Conservation (phyloP, 345 rosid genomes). For the Ceriops decandra region DNA sequence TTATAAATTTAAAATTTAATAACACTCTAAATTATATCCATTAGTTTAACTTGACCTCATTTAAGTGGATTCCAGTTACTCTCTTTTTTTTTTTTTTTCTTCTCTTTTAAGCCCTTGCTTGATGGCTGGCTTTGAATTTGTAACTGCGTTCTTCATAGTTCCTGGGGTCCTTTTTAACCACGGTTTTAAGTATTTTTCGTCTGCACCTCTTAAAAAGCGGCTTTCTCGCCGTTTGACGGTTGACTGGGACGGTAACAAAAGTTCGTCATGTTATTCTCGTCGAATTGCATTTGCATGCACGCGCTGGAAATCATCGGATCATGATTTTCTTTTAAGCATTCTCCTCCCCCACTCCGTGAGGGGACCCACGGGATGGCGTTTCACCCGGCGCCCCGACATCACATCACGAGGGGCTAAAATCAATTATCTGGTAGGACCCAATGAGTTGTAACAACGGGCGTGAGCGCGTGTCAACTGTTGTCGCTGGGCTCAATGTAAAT, state of each 20-base stretch:
- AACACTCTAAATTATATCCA: too few species aligned
- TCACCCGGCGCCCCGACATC: constrained; percentile 14
- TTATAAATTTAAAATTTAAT: too few species aligned
- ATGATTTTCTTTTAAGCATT: constrained; percentile 16
- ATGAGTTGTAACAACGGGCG: background rate
- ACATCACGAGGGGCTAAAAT: constrained; percentile 20
- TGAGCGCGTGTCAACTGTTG: constrained; percentile 10
- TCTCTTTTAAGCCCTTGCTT: too few species aligned
- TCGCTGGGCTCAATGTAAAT: constrained; percentile 16
- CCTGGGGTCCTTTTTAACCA: constrained; percentile 10
- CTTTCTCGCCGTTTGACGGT: constrained; percentile 42
- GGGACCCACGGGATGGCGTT: constrained; percentile 28
- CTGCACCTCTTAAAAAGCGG: constrained; percentile 31
- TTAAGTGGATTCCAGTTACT: too few species aligned
- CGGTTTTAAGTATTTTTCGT: constrained; percentile 11
- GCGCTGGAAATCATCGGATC: constrained; percentile 31
- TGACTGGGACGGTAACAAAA: constrained; percentile 19
- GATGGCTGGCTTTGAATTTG: background rate
- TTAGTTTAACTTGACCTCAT: too few species aligned
- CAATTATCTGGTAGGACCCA: too few species aligned
- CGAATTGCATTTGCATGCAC: constrained; percentile 19
- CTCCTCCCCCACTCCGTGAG: background rate
- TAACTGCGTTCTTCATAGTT: constrained; percentile 14
- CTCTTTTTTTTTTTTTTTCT: too few species aligned
- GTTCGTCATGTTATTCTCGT: background rate